Base-by-base conservation (phyloP, 176 grass and related monocot genomes). In the Secale cereale region DNA sequence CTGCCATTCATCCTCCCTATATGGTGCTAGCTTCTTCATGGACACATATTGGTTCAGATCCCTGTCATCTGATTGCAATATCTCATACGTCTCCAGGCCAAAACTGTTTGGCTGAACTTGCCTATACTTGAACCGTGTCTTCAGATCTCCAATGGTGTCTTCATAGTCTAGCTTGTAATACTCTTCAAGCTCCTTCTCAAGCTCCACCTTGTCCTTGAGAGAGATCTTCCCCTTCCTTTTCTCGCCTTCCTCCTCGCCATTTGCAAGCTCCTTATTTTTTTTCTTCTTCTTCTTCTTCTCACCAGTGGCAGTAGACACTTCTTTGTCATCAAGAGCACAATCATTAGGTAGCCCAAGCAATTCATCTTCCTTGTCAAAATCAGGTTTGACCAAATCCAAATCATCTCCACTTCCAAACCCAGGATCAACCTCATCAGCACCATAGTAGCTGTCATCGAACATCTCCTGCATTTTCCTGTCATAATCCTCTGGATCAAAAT, bases 101-200 rank as follows among this genome's bases (percentile, higher is more conserved):
- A 85, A 99, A 87, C 30, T 83, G 65, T 96, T 96, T 17, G 91
- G 84, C 27, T 79, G 60, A 76, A 96, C 97, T 31, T 91, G 48
- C 35, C 88, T 91, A 43, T 96, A 96, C 85, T 88, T 99, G 84
- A 96, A 99, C 29, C 97, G 82, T 86, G 97, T 99, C 81, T 96
- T 99, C 27, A 99, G 59, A 85, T 99, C 94, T 65, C 91, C 97
- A 70, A 99, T 96, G 66, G 91, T 94, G 77, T 92, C 97, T 77
- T 97, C 92, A 33, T 94, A 97, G 85, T 99, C 97, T 70, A 97
- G 83, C 23, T 92, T 99, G 74, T 96, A 99, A 66, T 99, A 96
- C 84, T 99, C 94, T 26, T 99, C 94, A 76, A 99, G 84, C 79
- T 96, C 97, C 48, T 99, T 96, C 78, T 96, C 97, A 68, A 99